These are phyloP conservation scores for Aspergillus bombycis DNA, from an alignment of 2,329 filamentous ascomycete species.

Conservation along the genomic window DNA sequence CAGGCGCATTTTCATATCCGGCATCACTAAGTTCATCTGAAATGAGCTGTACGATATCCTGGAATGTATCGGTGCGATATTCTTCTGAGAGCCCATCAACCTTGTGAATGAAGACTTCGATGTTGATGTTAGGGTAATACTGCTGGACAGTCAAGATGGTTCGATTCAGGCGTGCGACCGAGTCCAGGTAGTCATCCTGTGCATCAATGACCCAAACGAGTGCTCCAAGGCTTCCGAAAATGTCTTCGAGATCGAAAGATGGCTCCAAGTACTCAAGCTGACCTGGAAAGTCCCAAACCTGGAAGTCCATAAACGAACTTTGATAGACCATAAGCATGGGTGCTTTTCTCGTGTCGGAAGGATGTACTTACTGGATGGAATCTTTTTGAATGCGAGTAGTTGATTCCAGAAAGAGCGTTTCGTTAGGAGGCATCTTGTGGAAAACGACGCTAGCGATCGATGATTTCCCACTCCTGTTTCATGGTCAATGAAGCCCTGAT, in stretches of 20 bases:
- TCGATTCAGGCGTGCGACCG: slow-evolving; percentile 80
- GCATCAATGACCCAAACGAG: slow-evolving; percentile 99
- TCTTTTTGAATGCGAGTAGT: slow-evolving; percentile 94
- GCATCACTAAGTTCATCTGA: slow-evolving; percentile 94
- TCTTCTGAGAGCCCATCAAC: slow-evolving; percentile 97
- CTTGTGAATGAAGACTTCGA: slow-evolving; percentile 99
- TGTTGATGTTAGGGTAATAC: slow-evolving; percentile 88
- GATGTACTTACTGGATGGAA: slow-evolving; percentile 78
- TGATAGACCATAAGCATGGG: slow-evolving; percentile 6
- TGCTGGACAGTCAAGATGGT: slow-evolving; percentile 89
- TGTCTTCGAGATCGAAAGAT: slow-evolving; percentile 85
- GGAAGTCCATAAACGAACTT: slow-evolving; percentile 98
- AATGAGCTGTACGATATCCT: slow-evolving; percentile 94
- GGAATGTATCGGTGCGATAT: slow-evolving; percentile 92
- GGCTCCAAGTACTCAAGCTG: slow-evolving; percentile 92
- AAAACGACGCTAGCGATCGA: slow-evolving; percentile 99
- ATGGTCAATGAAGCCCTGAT: slow-evolving; percentile 19
- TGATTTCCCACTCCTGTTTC: slow-evolving; percentile 86
- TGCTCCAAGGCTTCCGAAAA: slow-evolving; percentile 92
- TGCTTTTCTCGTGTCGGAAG: not conserved
- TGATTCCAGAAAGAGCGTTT: slow-evolving; percentile 93
- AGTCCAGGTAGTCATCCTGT: slow-evolving; percentile 95
- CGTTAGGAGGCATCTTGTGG: slow-evolving; percentile 93
- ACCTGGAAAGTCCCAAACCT: slow-evolving; percentile 96
- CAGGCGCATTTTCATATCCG: slow-evolving; percentile 88